Evolutionary conservation across 139 green algal genomes (phyloP).

Genomic region (Micromonas pusilla): DNA sequence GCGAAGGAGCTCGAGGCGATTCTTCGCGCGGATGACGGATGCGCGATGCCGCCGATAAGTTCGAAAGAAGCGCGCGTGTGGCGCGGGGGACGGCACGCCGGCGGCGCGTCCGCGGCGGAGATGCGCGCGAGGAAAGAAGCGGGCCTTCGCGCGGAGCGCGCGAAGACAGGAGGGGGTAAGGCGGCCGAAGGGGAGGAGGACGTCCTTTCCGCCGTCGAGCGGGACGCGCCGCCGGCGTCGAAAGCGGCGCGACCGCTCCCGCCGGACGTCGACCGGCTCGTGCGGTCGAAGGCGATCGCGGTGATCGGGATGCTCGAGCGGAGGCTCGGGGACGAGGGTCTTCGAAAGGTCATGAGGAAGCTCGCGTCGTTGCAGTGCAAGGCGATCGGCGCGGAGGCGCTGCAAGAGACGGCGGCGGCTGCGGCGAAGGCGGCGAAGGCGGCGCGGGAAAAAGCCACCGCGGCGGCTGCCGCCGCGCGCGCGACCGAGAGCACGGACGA

Average conservation of each 20-base stretch:
- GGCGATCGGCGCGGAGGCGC: background rate
- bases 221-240: background rate
- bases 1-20: background rate
- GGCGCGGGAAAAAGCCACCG: background rate
- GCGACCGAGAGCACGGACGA: background rate
- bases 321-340: background rate
- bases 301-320: slow-evolving; percentile 15
- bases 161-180: background rate
- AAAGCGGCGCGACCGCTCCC: background rate
- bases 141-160: background rate
- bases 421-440: background rate
- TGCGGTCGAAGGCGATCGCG: background rate
- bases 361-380: slow-evolving; percentile 10
- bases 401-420: background rate
- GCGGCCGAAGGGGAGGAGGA: background rate
- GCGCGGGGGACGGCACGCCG: background rate
- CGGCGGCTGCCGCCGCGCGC: no score
- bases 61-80: background rate
- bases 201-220: background rate
- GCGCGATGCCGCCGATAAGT: background rate
- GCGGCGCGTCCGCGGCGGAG: background rate
- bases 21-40: background rate
- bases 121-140: background rate
- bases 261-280: background rate
- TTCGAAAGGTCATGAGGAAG: slow-evolving; percentile 18